Evolutionary conservation across 2,329 filamentous ascomycete genomes (phyloP).

Genomic region (Orbilia quercus): DNA sequence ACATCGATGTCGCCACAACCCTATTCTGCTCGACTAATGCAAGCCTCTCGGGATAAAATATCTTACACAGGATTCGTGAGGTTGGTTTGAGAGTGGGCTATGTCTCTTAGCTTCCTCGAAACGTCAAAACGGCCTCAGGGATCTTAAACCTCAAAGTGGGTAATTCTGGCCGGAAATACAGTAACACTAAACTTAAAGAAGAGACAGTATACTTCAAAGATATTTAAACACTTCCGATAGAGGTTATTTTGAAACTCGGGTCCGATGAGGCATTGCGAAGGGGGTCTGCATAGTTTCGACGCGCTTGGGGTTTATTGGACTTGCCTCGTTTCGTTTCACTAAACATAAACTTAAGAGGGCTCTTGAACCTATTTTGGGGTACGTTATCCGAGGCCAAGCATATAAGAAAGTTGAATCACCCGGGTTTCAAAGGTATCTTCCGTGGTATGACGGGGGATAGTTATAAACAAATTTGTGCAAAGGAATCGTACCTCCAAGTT

Average conservation of each 20-base stretch:
- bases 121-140: slow-evolving; percentile 10
- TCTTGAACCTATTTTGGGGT: not conserved
- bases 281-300: slow-evolving; percentile 6
- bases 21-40: not conserved
- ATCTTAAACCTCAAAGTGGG: not conserved
- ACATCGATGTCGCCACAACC: not conserved
- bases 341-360: not conserved
- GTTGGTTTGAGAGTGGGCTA: slow-evolving; percentile 10
- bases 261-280: not conserved
- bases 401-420: not conserved
- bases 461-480: not conserved
- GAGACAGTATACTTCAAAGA: not conserved
- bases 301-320: not conserved
- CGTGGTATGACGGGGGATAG: not conserved
- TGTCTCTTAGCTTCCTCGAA: slow-evolving; percentile 7
- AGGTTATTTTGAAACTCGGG: not conserved
- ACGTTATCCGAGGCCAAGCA: slow-evolving; percentile 7
- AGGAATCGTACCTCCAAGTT: not conserved
- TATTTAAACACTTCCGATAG: not conserved
- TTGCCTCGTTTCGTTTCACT: slow-evolving; percentile 9
- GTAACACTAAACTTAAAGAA: not conserved
- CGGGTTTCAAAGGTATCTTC: slow-evolving; percentile 12
- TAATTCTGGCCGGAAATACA: not conserved
- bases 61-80: slow-evolving; percentile 13
- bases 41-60: not conserved